These are phyloP conservation scores for Euphorbia schlechtendalii DNA, from an alignment of 441 rosid species.

Conservation along the genomic window DNA sequence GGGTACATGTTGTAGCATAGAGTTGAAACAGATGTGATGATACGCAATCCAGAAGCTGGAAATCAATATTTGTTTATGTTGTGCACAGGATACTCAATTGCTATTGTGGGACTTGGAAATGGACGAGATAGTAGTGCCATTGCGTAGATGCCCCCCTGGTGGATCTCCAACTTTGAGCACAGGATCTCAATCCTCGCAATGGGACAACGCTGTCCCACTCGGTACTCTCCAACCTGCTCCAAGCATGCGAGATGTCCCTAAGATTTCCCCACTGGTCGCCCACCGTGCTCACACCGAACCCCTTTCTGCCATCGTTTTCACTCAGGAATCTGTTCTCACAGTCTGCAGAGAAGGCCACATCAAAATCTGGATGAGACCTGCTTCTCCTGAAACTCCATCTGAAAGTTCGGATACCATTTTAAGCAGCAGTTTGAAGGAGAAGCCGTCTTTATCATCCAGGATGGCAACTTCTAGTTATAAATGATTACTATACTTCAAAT, in stretches of 20 bases:
- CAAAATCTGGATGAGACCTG: conserved; percentile 92
- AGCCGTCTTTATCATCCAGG: conserved; percentile 48
- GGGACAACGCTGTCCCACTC: conserved; percentile 68
- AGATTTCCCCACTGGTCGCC: conserved; percentile 76
- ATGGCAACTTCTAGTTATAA: conserved; percentile 42
- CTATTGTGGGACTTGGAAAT: conserved; percentile 95
- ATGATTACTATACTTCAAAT: too few species aligned
- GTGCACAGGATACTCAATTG: conserved; percentile 78
- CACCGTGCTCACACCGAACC: conserved; percentile 92
- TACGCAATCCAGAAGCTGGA: neutral
- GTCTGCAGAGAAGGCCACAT: conserved; percentile 88
- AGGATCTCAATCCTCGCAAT: conserved; percentile 94
- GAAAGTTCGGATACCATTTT: conserved; percentile 44
- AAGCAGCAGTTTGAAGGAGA: conserved; percentile 61
- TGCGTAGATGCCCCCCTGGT: conserved; percentile 78
- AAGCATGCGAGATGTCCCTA: conserved; percentile 80
- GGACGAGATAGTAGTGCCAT: conserved; percentile 97
- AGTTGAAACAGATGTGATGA: conserved; percentile 14
- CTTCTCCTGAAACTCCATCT: conserved; percentile 44
- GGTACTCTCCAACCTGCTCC: conserved; percentile 91
- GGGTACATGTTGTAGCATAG: neutral
- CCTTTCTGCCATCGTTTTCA: conserved; percentile 80
- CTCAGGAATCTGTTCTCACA: conserved; percentile 74
- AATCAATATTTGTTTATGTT: conserved; percentile 8
- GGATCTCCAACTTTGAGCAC: conserved; percentile 96